Evolutionary conservation across 139 green algal genomes (phyloP), one percentile per base, ranked within the genome.

Genomic region (Micractinium sp.): DNA sequence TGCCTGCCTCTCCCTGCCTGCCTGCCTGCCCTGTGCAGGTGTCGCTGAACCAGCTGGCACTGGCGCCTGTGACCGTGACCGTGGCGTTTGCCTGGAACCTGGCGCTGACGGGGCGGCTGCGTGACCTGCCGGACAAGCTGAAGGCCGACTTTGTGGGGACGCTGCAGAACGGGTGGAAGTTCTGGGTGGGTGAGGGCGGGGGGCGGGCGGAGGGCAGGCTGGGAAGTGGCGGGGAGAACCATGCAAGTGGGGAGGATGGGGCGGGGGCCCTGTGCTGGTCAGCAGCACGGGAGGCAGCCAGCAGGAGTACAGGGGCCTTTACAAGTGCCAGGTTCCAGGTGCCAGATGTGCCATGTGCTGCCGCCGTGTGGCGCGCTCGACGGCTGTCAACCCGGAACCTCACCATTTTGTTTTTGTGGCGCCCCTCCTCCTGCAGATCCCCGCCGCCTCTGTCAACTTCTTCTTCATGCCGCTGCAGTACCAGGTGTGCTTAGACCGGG

Each of bases 151-250:
- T 97, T 22, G 74, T 94, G 78, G 94, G 95, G 83, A 97, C 94
- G 29, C 93, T 97, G 90, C 35, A 94, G n/a, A 96, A 96, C 81
- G 94, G 96, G 20, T 98, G 96, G 96, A 97, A 97, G 88, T 98
- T 98, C 89, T 98, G 96, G 96, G 89, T 98, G 22, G 0, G 74
- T 38, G 33, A n/a, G n/a, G n/a, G n/a, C n/a, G n/a, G n/a, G n/a
- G n/a, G 74, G 74, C 18, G 69, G 69, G 25, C 31, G 2, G 20
- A 22, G 12, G 31, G 69, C 25, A 18, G 69, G 69, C 7, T 71
- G 63, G 63, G 63, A 9, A 5, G 9, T 9, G 47, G 47, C 47
- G 47, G 9, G 47, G 47, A 56, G 47, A 9, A 9, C 47, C 5
- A 9, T 9, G 47, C 5, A 9, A 9, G 47, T 9, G 9, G 47